Percentiles rank a stretch among this genome's conserved stretches.
These are phyloP conservation scores for Talaromyces thailandensis DNA, from an alignment of 495 filamentous ascomycete genomes.

Conservation along the genomic window DNA sequence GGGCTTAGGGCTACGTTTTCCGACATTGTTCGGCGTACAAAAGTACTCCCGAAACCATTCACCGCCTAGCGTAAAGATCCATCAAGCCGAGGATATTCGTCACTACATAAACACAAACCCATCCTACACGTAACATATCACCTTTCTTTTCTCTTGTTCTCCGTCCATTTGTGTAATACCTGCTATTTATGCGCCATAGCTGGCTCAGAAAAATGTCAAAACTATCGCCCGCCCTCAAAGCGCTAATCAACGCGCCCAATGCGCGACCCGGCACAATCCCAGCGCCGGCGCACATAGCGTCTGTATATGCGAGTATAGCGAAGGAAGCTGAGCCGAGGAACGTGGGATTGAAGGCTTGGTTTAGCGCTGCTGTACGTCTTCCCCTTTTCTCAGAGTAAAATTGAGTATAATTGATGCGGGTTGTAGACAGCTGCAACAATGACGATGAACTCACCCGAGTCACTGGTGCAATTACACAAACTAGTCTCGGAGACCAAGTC, in stretches of 20 bases:
- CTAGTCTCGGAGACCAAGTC: conserved; percentile 33
- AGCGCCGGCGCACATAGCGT: conserved; percentile 48
- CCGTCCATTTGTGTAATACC: background rate
- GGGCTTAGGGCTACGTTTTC: background rate
- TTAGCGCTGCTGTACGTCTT: conserved; percentile 50
- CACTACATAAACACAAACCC: background rate
- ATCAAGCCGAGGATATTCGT: background rate
- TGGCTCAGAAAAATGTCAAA: conserved; percentile 47
- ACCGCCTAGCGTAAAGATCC: conserved; percentile 3
- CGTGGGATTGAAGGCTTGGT: conserved; percentile 53
- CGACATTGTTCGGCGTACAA: background rate
- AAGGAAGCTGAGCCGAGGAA: conserved; percentile 41
- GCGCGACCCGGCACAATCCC: conserved; percentile 59
- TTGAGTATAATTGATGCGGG: background rate
- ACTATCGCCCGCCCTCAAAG: conserved; percentile 57
- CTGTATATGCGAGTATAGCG: conserved; percentile 51
- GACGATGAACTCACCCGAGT: conserved; percentile 65
- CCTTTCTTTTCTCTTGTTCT: background rate
- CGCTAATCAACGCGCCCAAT: conserved; percentile 58
- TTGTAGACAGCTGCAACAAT: conserved; percentile 60
- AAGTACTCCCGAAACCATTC: background rate
- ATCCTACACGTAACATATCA: background rate
- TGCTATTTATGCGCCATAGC: background rate
- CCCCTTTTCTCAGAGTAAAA: background rate
- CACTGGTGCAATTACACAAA: conserved; percentile 45